A percentile compares a stretch with the other conserved stretches of the same genome.
phyloP scores from a whole-genome alignment of 805 yeast species.

The Schizosaccharomyces cryophilus region DNA sequence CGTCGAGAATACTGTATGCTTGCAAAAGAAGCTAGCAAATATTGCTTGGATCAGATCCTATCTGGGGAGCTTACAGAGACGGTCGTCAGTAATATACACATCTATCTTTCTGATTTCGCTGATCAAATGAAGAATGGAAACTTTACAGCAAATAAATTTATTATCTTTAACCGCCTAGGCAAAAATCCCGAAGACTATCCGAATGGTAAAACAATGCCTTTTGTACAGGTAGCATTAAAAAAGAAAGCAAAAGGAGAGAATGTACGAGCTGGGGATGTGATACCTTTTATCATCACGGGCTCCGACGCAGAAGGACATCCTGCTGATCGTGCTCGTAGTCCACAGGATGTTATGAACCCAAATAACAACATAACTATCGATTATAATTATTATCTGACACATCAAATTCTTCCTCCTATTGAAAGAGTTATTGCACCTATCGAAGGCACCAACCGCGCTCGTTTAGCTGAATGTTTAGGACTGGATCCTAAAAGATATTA shows the following conservation, averaged over 20 bases:
- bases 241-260: conserved; percentile 63
- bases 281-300: conserved; percentile 57
- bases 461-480: conserved; percentile 56
- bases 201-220: conserved; percentile 53
- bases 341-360: conserved; percentile 31
- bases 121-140: conserved; percentile 33
- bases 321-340: conserved; percentile 66
- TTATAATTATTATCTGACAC: conserved; percentile 52
- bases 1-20: conserved; percentile 91
- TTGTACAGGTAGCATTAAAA: conserved; percentile 71
- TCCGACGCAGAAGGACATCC: conserved; percentile 19
- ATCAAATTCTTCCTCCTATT: conserved; percentile 75
- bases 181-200: conserved; percentile 76
- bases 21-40: conserved; percentile 67
- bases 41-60: conserved; percentile 44
- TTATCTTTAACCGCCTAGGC: conserved; percentile 67
- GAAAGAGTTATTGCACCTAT: conserved; percentile 66
- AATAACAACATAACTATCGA: conserved; percentile 22
- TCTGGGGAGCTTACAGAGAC: conserved; percentile 48
- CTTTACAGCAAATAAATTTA: conserved; percentile 39
- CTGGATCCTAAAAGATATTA: conserved; percentile 44
- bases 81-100: conserved; percentile 47
- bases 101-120: conserved; percentile 38
- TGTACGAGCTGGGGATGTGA: conserved; percentile 69
- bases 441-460: conserved; percentile 61